Evolutionary conservation across 805 yeast species (phyloP), one percentile per base, ranked within the genome.

Genomic region (Lachancea mirantina): DNA sequence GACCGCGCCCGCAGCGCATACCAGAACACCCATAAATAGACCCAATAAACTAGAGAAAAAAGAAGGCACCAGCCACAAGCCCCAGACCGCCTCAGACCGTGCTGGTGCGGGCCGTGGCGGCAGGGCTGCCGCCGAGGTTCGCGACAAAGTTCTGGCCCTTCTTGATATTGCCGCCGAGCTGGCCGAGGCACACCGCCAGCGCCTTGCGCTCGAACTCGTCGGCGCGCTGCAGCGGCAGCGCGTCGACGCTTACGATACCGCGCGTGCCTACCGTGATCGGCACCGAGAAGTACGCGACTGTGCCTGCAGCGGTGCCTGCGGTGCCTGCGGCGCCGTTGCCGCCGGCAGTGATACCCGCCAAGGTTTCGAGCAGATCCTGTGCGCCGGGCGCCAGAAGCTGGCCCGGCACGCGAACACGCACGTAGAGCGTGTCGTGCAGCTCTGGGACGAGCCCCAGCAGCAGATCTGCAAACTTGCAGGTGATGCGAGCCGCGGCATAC

Each of bases 401-500:
- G 40, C 81, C 79, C 34, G 62, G 57, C 36, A 72, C 67, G 23
- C 38, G 38, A 49, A 76, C 74, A 50, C 74, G 60, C 45, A 69
- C 64, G 50, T 72, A 64, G 51, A 64, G 72, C 19, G 75, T 65
- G 41, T 75, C 70, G 46, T 72, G 73, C 22, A 69, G 62, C 18
- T 60, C 55, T 13, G 52, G 53, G 5, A 47, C 36, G 31, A 53
- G 49, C n/a, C 63, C 64, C 9, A 52, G 30, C 14, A 62, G 19
- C 10, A 65, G 47, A 19, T 51, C 48, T 16, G 59, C 41, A 31
- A 66, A 50, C 18, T 54, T 57, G 50, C 74, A 78, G 19, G 87
- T 82, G 57, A 85, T 81, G 47, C 78, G 72, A 67, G 73, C 84
- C 21, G 94, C 96, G 21, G 96, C 95, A 50, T 78, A 81, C 7